Conservation (phyloP, 345 rosid species). For the Camelina neglecta region DNA sequence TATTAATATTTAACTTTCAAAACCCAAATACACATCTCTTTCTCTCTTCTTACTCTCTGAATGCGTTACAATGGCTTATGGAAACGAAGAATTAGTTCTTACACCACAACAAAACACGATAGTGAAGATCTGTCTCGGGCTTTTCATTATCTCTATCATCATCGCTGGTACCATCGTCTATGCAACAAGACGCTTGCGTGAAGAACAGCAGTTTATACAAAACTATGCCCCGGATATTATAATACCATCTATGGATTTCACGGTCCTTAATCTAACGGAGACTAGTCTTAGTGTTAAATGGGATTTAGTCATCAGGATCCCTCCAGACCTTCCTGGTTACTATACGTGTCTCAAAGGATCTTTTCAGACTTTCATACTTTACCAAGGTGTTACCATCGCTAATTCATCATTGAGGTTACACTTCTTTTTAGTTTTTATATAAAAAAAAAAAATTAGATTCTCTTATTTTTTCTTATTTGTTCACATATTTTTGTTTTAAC, state of each 20-base stretch:
- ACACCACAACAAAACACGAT: background rate
- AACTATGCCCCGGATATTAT: background rate
- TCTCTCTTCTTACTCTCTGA: too few relatives aligned
- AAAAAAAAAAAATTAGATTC: background rate
- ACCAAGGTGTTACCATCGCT: conserved; percentile 13
- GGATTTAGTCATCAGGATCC: conserved; percentile 2
- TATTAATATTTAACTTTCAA: too few relatives aligned
- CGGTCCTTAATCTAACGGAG: background rate
- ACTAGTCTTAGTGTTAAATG: background rate
- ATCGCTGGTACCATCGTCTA: background rate
- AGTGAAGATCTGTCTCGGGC: too few relatives aligned
- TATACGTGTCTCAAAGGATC: conserved; percentile 1
- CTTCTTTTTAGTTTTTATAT: background rate
- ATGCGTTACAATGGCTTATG: background rate
- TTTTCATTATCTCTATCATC: too few relatives aligned
- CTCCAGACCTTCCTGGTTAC: background rate
- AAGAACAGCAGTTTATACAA: background rate
- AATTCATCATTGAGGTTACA: conserved; percentile 10
- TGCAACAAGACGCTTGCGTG: too few relatives aligned
- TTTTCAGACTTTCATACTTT: background rate
- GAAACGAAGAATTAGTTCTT: background rate
- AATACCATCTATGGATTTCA: conserved; percentile 16
- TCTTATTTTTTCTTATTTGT: background rate
- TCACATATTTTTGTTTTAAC: background rate
- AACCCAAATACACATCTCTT: too few relatives aligned